A percentile compares a stretch with the other conserved stretches of the same genome.
phyloP scores from a whole-genome alignment of 257 asterid species.

The Nyctanthes arbortristis region DNA sequence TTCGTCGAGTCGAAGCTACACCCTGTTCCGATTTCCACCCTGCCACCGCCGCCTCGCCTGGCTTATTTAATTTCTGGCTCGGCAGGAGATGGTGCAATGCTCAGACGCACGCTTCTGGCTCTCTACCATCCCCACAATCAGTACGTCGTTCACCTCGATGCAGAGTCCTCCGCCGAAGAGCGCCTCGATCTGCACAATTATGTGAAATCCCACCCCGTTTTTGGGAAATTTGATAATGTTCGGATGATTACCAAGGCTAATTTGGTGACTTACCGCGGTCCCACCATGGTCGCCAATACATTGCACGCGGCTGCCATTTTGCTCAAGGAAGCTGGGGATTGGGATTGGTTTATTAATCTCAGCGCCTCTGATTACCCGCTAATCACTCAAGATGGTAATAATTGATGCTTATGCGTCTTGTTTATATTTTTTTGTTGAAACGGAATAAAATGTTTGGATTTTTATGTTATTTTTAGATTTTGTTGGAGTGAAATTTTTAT shows the following conservation, averaged over 20 bases:
- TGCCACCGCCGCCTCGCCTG: constrained; percentile 70
- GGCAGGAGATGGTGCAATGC: constrained; percentile 79
- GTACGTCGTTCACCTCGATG: constrained; percentile 92
- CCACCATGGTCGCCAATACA: constrained; percentile 58
- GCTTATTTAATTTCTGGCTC: constrained; percentile 90
- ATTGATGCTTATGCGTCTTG: neutral
- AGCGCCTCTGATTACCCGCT: constrained; percentile 59
- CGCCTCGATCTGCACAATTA: constrained; percentile 66
- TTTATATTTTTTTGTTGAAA: neutral
- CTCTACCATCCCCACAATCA: constrained; percentile 80
- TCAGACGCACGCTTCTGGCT: constrained; percentile 69
- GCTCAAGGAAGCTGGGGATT: constrained; percentile 48
- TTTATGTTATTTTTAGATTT: neutral
- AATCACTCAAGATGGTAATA: constrained; percentile 51
- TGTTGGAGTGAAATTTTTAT: neutral
- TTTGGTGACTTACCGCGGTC: constrained; percentile 84
- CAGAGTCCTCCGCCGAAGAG: constrained; percentile 75
- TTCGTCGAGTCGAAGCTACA: constrained; percentile 77
- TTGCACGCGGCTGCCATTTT: constrained; percentile 57
- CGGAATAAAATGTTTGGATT: neutral
- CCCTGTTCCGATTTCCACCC: constrained; percentile 51
- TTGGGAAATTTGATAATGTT: constrained; percentile 59
- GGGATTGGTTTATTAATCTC: constrained; percentile 66
- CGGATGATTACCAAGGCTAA: constrained; percentile 88
- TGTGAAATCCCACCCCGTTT: constrained; percentile 36